Base-by-base conservation (phyloP, 1,284 basidiomycete genomes). In the Naganishia albida region DNA sequence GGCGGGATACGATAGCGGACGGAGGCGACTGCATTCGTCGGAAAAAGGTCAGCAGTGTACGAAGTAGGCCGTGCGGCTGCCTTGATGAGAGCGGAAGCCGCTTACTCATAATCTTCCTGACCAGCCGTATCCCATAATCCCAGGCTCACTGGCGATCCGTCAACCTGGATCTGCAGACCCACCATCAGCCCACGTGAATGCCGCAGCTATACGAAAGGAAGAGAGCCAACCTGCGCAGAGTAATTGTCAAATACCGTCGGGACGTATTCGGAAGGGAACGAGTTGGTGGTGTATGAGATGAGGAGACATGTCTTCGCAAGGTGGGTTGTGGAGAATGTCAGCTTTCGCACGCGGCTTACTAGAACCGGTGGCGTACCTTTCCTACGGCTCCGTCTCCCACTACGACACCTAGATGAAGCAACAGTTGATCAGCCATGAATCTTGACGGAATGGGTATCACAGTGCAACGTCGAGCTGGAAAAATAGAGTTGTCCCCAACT, bases 361-460 rank as follows among this genome's bases (percentile, higher is more conserved):
- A 16, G 59, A 12, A 30, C 25, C 18, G 43, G n/a, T 16, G 23
- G 80, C 86, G 74, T 71, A 89, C 94, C 90, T 98, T 99, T 82
- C 95, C 95, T 75, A 99, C 95, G 65, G 95, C 95, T 88, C 95
- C 95, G 84, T 99, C 95, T 75, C 95, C 95, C 68, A 99, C 95
- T 75, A 98, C 94, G 81, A 98, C 95, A 69, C 78, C 78, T 80
- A 69, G 53, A 50, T 2, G 18, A 13, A 20, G 48, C 51, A 34
- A 38, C 15, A 59, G 42, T 43, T 8, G 34, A 34, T 34, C 34
- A 34, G 34, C 34, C 34, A 6, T 34, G 34, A 34, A 34, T 34
- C 34, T 10, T 34, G 34, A 34, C 34, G 34, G 34, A 34, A 34
- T 10, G 34, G 34, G 34, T 34, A 4, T 34, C 34, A 34, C 34